phyloP scores from a whole-genome alignment of 106 monocot species.

The Iris macrosiphon region DNA sequence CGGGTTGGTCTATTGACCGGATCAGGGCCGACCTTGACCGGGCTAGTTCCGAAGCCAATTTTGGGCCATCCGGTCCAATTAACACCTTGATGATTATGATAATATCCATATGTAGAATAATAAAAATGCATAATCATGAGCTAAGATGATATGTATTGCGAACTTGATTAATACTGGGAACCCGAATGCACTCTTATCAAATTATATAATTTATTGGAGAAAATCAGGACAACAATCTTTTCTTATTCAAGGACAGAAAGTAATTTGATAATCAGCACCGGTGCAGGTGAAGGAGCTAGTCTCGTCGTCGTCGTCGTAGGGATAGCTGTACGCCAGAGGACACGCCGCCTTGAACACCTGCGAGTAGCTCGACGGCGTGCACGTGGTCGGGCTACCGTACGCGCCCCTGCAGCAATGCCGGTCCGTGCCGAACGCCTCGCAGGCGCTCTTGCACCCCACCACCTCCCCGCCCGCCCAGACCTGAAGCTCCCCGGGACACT shows the following conservation, averaged over 20 bases:
- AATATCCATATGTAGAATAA: too few relatives aligned
- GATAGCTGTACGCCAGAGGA: constrained; percentile 49
- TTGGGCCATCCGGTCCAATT: too few relatives aligned
- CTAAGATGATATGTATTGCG: too few relatives aligned
- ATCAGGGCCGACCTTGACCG: too few relatives aligned
- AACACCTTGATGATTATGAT: too few relatives aligned
- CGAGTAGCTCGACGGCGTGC: constrained; percentile 52
- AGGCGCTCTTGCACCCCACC: constrained; percentile 59
- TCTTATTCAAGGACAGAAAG: constrained; percentile 58
- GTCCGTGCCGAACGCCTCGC: constrained; percentile 39
- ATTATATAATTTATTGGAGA: too few relatives aligned
- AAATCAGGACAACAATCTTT: too few relatives aligned
- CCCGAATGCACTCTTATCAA: too few relatives aligned
- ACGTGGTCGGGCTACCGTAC: constrained; percentile 25
- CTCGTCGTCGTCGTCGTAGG: constrained; percentile 60
- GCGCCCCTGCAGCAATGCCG: constrained; percentile 50
- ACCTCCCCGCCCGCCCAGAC: constrained; percentile 31
- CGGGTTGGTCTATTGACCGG: too few relatives aligned
- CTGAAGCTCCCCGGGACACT: constrained; percentile 57
- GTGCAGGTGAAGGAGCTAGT: constrained; percentile 43
- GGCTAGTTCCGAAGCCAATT: too few relatives aligned
- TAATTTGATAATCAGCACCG: constrained; percentile 55
- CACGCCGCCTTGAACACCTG: constrained; percentile 56
- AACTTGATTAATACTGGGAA: too few relatives aligned
- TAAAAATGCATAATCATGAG: too few relatives aligned